These are phyloP conservation scores for Starmerella roubikii DNA, from an alignment of 805 yeast species.

Conservation along the genomic window DNA sequence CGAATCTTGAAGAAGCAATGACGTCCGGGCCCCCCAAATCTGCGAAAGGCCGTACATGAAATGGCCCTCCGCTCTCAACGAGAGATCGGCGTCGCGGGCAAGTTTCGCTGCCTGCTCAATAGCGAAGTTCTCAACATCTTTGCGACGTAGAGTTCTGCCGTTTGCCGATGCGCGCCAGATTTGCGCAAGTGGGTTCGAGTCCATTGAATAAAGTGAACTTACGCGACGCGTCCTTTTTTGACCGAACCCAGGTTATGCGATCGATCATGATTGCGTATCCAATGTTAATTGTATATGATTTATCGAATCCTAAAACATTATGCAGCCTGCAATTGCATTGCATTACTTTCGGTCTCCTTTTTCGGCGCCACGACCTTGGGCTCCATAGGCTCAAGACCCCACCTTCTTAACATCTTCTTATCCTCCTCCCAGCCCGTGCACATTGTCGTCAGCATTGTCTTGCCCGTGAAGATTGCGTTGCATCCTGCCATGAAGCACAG, in stretches of 20 bases:
- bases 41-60: constrained; percentile 15
- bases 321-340: too few relatives aligned
- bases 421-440: constrained; percentile 81
- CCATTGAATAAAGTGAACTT: neutral
- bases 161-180: constrained; percentile 11
- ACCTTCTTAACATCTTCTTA: constrained; percentile 46
- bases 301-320: too few relatives aligned
- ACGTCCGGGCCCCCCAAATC: constrained; percentile 11
- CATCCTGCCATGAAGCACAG: constrained; percentile 66
- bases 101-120: constrained; percentile 2
- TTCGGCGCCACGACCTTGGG: neutral
- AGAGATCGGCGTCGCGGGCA: neutral
- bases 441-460: constrained; percentile 68
- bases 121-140: constrained; percentile 3
- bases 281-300: too few relatives aligned
- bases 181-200: neutral
- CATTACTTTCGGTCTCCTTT: too few relatives aligned
- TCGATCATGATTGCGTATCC: too few relatives aligned
- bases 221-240: too few relatives aligned
- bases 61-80: constrained; percentile 18
- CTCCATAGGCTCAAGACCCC: constrained; percentile 39
- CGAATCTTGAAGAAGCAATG: constrained; percentile 10
- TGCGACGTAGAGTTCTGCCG: constrained; percentile 3
- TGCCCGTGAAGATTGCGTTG: constrained; percentile 71
- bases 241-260: too few relatives aligned